phyloP scores from a whole-genome alignment of 2,329 filamentous ascomycete genomes.

The Paraphoma chrysanthemicola region DNA sequence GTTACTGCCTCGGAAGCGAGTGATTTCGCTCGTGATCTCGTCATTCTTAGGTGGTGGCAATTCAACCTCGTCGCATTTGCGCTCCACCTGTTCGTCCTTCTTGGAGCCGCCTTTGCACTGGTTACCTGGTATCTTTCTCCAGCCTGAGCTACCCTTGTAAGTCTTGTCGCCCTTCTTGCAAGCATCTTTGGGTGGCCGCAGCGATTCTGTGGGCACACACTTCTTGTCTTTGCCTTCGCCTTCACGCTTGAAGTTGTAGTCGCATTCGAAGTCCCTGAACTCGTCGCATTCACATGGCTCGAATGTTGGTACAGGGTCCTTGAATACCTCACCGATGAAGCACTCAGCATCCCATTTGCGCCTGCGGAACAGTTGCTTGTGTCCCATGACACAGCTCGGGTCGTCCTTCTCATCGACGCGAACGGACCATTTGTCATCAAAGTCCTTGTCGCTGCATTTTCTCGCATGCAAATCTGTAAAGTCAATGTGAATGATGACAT shows the following conservation, averaged over 20 bases:
- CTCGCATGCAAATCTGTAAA: constrained; percentile 82
- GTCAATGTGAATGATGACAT: constrained; percentile 77
- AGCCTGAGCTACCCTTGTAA: constrained; percentile 88
- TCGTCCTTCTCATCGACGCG: constrained; percentile 80
- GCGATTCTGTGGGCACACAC: constrained; percentile 69
- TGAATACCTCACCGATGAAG: constrained; percentile 85
- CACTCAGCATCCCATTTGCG: constrained; percentile 89
- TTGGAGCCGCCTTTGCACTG: constrained; percentile 54
- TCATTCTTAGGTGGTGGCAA: constrained; percentile 66
- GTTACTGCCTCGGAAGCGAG: constrained; percentile 67
- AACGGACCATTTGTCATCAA: constrained; percentile 84
- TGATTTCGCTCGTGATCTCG: constrained; percentile 67
- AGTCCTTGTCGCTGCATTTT: constrained; percentile 77
- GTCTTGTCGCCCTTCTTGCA: constrained; percentile 76
- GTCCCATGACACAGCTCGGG: constrained; percentile 92
- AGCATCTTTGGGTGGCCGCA: constrained; percentile 72
- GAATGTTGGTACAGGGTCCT: constrained; percentile 73
- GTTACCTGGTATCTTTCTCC: constrained; percentile 80
- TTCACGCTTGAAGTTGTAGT: constrained; percentile 79
- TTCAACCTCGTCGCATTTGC: constrained; percentile 71
- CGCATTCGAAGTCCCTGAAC: constrained; percentile 86
- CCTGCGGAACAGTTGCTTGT: constrained; percentile 84
- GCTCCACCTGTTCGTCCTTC: constrained; percentile 65
- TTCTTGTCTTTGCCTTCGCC: constrained; percentile 61
- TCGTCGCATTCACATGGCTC: constrained; percentile 82